Conservation (phyloP, 192 early-diverging fungal genomes). For the Allomyces macrogynus region DNA sequence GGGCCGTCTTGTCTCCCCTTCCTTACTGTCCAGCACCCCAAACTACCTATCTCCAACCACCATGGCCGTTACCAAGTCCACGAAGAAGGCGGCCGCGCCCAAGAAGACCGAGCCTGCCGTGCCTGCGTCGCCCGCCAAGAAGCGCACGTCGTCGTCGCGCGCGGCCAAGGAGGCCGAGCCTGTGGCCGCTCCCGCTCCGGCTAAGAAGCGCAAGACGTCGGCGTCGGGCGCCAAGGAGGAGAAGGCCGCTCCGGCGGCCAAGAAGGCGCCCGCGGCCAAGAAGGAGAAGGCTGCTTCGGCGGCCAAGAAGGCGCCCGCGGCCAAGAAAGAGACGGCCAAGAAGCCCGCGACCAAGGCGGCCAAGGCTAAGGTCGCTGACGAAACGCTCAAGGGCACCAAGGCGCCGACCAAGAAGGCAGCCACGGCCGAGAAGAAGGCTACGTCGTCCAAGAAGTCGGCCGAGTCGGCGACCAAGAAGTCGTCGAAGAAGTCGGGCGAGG, state of each 20-base stretch:
- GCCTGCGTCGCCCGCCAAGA: background rate
- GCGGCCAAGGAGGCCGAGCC: slow-evolving; percentile 1
- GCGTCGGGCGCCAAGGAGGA: slow-evolving; percentile 1
- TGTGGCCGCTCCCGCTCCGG: slow-evolving; percentile 2
- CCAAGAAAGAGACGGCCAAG: slow-evolving; percentile 1
- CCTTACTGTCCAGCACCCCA: too few relatives aligned
- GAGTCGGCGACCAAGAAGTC: background rate
- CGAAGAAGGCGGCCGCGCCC: background rate
- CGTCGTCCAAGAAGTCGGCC: background rate
- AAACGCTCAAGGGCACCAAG: too few relatives aligned
- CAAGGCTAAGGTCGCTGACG: background rate
- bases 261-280: background rate
- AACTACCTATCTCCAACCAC: too few relatives aligned
- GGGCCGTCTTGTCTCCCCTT: too few relatives aligned
- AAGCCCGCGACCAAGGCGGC: background rate
- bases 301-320: slow-evolving; percentile 1
- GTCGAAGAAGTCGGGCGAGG: background rate
- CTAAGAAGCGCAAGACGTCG: slow-evolving; percentile 4
- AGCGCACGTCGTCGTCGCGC: background rate
- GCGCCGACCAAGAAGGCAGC: background rate
- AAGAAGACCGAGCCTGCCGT: background rate
- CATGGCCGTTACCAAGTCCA: too few relatives aligned
- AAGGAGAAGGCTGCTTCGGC: background rate
- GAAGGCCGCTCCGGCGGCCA: background rate
- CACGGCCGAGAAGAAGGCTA: background rate